These are phyloP conservation scores for Eucommia ulmoides DNA, from an alignment of 257 asterid species.

Conservation along the genomic window DNA sequence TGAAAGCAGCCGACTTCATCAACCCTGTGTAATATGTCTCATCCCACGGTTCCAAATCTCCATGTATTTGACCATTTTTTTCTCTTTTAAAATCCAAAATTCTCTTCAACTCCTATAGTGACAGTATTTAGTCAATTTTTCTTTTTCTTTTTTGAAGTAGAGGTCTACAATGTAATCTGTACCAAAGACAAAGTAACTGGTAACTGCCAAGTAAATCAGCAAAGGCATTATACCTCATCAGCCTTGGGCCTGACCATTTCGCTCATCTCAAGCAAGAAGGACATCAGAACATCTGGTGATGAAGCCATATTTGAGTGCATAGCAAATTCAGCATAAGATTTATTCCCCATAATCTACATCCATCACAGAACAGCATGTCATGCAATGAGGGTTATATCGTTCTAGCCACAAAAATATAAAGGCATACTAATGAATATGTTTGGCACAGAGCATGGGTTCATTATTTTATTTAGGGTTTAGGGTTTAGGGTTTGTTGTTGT, in stretches of 20 bases:
- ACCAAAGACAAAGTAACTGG: too few species aligned
- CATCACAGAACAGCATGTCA: too few species aligned
- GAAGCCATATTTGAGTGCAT: slow-evolving; percentile 78
- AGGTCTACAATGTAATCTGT: too few species aligned
- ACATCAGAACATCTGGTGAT: slow-evolving; percentile 69
- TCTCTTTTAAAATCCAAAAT: slow-evolving; percentile 56
- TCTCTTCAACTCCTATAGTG: slow-evolving; percentile 55
- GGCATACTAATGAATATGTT: too few species aligned
- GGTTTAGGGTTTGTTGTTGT: too few species aligned
- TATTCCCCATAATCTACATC: slow-evolving; percentile 82
- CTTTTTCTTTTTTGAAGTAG: background rate
- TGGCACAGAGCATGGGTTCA: too few species aligned
- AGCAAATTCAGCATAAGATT: slow-evolving; percentile 71
- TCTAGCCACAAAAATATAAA: too few species aligned
- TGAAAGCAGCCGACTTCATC: slow-evolving; percentile 64
- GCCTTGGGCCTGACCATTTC: slow-evolving; percentile 76
- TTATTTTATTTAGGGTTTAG: too few species aligned
- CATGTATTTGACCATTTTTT: slow-evolving; percentile 25
- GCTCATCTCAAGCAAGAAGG: slow-evolving; percentile 82
- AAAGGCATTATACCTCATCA: slow-evolving; percentile 46
- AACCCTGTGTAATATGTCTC: slow-evolving; percentile 70
- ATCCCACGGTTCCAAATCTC: slow-evolving; percentile 92
- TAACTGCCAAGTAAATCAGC: slow-evolving; percentile 10
- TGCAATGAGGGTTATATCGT: too few species aligned
- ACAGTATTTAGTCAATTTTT: slow-evolving; percentile 10